phyloP scores from a whole-genome alignment of 108 stramenopile genomes.

The Discostella stelligeroides region DNA sequence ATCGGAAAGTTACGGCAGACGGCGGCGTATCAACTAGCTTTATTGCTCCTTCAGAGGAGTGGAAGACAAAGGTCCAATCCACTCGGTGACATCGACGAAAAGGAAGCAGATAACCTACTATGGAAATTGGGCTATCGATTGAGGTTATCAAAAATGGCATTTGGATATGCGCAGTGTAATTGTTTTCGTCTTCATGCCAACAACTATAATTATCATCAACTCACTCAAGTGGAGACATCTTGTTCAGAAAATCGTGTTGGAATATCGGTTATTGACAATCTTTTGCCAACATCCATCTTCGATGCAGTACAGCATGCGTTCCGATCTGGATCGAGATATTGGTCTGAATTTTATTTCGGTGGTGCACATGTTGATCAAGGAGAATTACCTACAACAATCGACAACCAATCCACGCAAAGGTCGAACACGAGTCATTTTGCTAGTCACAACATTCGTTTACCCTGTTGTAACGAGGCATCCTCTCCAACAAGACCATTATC shows the following conservation, averaged over 20 bases:
- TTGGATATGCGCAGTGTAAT: slow-evolving; percentile 40
- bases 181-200: neutral
- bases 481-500: neutral
- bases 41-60: slow-evolving; percentile 34
- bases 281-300: slow-evolving; percentile 31
- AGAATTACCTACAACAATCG: neutral
- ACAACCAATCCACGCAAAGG: neutral
- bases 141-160: slow-evolving; percentile 30
- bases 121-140: slow-evolving; percentile 34
- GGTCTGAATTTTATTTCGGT: slow-evolving; percentile 40
- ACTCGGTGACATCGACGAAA: slow-evolving; percentile 17
- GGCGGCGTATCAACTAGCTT: slow-evolving; percentile 36
- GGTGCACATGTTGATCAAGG: neutral
- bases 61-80: slow-evolving; percentile 12
- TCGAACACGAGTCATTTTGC: slow-evolving; percentile 23
- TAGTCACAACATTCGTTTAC: slow-evolving; percentile 44
- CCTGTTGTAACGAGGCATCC: neutral
- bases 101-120: slow-evolving; percentile 33
- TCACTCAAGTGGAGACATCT: neutral
- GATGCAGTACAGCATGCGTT: slow-evolving; percentile 34
- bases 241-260: neutral
- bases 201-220: neutral
- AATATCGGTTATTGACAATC: slow-evolving; percentile 28
- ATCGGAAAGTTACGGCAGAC: slow-evolving; percentile 12
- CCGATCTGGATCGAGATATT: slow-evolving; percentile 34